These are phyloP conservation scores for Candida qinlingensis DNA, from an alignment of 805 yeast genomes.

Conservation along the genomic window DNA sequence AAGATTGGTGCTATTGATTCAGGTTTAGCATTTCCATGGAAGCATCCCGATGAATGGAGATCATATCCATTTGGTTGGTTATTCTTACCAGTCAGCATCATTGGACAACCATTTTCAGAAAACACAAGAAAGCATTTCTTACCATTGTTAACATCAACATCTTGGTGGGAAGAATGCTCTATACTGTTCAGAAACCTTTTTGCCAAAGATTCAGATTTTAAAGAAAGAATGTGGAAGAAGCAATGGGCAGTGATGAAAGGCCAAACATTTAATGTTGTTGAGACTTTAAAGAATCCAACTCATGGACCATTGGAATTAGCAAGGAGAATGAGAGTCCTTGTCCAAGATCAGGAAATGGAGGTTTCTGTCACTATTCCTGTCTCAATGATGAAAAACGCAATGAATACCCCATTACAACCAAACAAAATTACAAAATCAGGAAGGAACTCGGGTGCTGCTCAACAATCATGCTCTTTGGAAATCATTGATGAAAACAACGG, in stretches of 20 bases:
- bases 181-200: conserved; percentile 42
- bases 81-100: conserved; percentile 54
- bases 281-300: conserved; percentile 47
- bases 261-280: conserved; percentile 72
- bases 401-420: conserved; percentile 33
- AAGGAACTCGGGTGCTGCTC: background rate
- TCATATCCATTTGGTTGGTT: conserved; percentile 79
- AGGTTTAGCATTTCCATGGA: conserved; percentile 75
- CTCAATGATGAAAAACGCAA: conserved; percentile 36
- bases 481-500: conserved; percentile 1
- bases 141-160: conserved; percentile 50
- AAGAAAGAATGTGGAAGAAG: conserved; percentile 57
- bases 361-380: conserved; percentile 43
- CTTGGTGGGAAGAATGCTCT: conserved; percentile 68
- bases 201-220: conserved; percentile 54
- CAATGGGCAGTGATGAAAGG: conserved; percentile 73
- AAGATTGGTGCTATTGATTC: conserved; percentile 71
- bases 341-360: conserved; percentile 57
- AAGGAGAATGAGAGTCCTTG: conserved; percentile 48
- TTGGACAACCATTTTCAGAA: conserved; percentile 62
- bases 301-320: conserved; percentile 69
- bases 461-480: background rate
- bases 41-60: conserved; percentile 78
- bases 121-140: conserved; percentile 51
- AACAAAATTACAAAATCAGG: background rate